Conservation (phyloP, 2,329 filamentous ascomycete species). For the Phaeoacremonium minimum region DNA sequence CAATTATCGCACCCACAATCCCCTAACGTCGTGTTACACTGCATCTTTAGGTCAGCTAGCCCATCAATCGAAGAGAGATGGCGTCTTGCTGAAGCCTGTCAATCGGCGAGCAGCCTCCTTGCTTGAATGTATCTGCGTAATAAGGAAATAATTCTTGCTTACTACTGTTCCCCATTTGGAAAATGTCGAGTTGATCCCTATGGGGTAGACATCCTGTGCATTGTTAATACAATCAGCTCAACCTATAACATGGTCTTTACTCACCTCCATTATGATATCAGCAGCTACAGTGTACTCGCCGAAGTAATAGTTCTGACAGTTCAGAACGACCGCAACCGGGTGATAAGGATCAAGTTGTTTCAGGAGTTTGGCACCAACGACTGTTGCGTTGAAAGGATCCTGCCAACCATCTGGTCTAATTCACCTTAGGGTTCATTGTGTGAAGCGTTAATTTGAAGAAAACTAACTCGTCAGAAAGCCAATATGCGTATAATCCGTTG, state of each 20-base stretch:
- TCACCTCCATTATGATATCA: constrained; percentile 57
- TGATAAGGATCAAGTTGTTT: constrained; percentile 54
- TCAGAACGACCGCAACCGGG: constrained; percentile 53
- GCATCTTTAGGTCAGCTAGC: too few species aligned
- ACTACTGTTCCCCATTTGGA: constrained; percentile 51
- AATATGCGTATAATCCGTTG: constrained; percentile 37
- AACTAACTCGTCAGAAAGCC: constrained; percentile 38
- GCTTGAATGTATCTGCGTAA: too few species aligned
- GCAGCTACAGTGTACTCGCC: constrained; percentile 46
- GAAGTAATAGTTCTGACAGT: constrained; percentile 61
- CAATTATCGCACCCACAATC: constrained; percentile 63
- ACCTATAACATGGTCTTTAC: too few species aligned
- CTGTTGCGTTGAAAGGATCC: constrained; percentile 45
- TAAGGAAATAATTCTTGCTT: too few species aligned
- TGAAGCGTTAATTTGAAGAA: constrained; percentile 2
- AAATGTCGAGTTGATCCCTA: constrained; percentile 50
- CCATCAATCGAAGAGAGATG: too few species aligned
- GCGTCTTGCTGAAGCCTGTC: too few species aligned
- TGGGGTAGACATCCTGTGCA: constrained; percentile 57
- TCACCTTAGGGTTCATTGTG: neutral
- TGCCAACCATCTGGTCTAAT: constrained; percentile 48
- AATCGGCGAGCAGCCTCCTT: too few species aligned
- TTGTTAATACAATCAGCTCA: too few species aligned
- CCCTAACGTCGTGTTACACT: constrained; percentile 55
- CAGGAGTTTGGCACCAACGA: constrained; percentile 36